Evolutionary conservation across 108 stramenopile genomes (phyloP).

Genomic region (Nitzschia sp.): DNA sequence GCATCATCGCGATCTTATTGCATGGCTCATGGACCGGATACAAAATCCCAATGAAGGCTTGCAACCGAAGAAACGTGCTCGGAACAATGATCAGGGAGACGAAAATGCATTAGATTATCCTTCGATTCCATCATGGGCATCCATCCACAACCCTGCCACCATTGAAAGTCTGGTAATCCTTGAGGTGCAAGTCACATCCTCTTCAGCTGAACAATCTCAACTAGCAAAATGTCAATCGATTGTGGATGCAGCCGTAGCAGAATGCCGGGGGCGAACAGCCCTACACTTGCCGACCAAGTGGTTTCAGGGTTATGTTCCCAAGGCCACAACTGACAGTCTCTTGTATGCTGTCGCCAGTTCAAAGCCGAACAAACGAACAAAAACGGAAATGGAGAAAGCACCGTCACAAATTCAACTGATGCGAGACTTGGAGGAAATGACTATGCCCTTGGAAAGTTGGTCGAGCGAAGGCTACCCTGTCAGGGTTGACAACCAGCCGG

Average conservation of each 20-base stretch:
- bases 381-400: constrained; percentile 11
- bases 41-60: not conserved
- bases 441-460: constrained; percentile 5
- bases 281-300: constrained; percentile 27
- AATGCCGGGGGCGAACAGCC: not conserved
- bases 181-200: constrained; percentile 39
- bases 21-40: constrained; percentile 46
- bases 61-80: not conserved
- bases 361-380: constrained; percentile 21
- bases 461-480: constrained; percentile 31
- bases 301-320: constrained; percentile 43
- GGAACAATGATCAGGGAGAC: constrained; percentile 9
- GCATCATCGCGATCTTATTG: constrained; percentile 72
- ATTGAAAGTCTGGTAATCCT: constrained; percentile 58
- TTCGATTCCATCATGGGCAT: constrained; percentile 68
- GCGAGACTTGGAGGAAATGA: constrained; percentile 18
- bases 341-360: constrained; percentile 25
- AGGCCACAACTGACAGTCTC: constrained; percentile 35
- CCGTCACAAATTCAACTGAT: constrained; percentile 19
- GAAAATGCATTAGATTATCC: constrained; percentile 9
- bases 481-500: not conserved
- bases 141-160: constrained; percentile 56
- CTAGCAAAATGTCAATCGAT: not conserved
- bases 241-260: constrained; percentile 4
- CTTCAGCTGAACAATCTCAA: not conserved